These are phyloP conservation scores for Penicillium mononematosum DNA, from an alignment of 495 filamentous ascomycete genomes.

Conservation along the genomic window DNA sequence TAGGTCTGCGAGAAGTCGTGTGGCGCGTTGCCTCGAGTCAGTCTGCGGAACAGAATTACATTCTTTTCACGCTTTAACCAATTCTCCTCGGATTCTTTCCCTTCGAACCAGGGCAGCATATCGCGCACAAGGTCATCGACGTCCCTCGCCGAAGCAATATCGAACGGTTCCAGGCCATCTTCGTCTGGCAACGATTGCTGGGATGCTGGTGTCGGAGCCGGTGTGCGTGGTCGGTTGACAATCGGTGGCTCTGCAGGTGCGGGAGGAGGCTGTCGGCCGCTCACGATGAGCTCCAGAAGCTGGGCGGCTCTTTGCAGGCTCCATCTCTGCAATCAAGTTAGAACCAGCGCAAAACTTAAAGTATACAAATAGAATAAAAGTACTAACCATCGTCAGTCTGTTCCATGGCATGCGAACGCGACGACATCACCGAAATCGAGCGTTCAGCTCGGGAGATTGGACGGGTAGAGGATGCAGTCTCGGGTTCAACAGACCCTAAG, in stretches of 20 bases:
- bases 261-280: slow-evolving; percentile 14
- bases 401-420: slow-evolving; percentile 29
- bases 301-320: slow-evolving; percentile 19
- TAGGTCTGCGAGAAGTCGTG: slow-evolving; percentile 70
- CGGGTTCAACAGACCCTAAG: slow-evolving; percentile 36
- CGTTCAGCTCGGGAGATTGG: slow-evolving; percentile 49
- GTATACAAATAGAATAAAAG: background rate
- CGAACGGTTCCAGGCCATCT: slow-evolving; percentile 72
- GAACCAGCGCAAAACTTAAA: background rate
- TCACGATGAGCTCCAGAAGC: slow-evolving; percentile 26
- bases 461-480: slow-evolving; percentile 25
- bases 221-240: slow-evolving; percentile 21
- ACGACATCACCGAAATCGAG: slow-evolving; percentile 31
- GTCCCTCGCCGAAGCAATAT: slow-evolving; percentile 77
- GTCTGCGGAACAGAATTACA: slow-evolving; percentile 67
- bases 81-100: slow-evolving; percentile 85
- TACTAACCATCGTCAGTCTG: slow-evolving; percentile 29
- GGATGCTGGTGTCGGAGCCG: slow-evolving; percentile 13
- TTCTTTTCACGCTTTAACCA: slow-evolving; percentile 84
- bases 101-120: slow-evolving; percentile 82
- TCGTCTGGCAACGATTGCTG: slow-evolving; percentile 31
- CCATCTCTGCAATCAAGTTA: slow-evolving; percentile 15
- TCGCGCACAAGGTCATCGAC: slow-evolving; percentile 78
- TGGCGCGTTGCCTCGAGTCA: slow-evolving; percentile 81
- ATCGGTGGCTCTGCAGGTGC: slow-evolving; percentile 16